Percentiles rank a stretch among this genome's conserved stretches.
phyloP scores from a whole-genome alignment of 2,329 filamentous ascomycete species.

The Macrophomina pseudophaseolina region DNA sequence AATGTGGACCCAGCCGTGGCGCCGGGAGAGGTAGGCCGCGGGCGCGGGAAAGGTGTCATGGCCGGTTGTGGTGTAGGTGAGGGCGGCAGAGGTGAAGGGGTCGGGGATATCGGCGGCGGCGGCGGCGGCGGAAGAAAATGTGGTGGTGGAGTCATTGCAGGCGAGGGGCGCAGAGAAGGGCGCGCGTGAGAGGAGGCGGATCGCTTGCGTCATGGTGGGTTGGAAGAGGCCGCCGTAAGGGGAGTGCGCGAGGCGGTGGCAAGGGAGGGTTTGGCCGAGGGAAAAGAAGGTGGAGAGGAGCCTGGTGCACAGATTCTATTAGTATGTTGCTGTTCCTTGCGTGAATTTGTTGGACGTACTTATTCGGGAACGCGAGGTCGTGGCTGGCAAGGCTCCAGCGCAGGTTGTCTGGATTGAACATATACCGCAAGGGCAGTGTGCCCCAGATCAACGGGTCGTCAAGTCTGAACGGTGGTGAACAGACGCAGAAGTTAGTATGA shows the following conservation, averaged over 20 bases:
- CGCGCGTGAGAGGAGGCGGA: constrained; percentile 75
- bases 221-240: constrained; percentile 85
- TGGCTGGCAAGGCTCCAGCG: constrained; percentile 92
- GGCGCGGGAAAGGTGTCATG: constrained; percentile 71
- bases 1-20: constrained; percentile 87
- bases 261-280: constrained; percentile 87
- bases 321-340: neutral
- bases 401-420: constrained; percentile 73
- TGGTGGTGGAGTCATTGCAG: neutral
- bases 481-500: constrained; percentile 28
- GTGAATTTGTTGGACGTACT: constrained; percentile 56
- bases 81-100: constrained; percentile 60
- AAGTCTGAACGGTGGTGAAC: constrained; percentile 60
- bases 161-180: constrained; percentile 46
- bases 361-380: constrained; percentile 92
- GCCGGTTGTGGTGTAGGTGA: constrained; percentile 70
- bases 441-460: constrained; percentile 97
- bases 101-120: constrained; percentile 48
- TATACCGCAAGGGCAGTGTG: constrained; percentile 75
- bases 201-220: constrained; percentile 82
- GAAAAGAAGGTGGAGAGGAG: constrained; percentile 79
- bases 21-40: constrained; percentile 71
- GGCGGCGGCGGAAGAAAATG: too few relatives aligned
- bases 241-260: constrained; percentile 80
- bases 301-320: constrained; percentile 49